Base-by-base conservation (phyloP, 1,284 basidiomycete genomes). In the Rhizopogon parksii region DNA sequence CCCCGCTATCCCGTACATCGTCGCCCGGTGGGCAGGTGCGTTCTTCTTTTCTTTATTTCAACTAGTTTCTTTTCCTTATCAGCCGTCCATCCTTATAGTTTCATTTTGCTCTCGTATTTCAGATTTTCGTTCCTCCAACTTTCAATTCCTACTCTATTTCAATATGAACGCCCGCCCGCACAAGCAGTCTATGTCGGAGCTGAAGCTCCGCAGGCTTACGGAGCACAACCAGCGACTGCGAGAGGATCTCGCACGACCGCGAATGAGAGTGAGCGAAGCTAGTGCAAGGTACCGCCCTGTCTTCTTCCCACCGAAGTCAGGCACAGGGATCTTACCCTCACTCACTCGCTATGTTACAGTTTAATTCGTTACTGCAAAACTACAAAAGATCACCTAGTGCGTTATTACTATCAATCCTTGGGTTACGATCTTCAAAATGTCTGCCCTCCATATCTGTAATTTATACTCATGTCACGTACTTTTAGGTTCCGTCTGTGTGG, bases 401-500 rank as follows among this genome's bases (percentile, higher is more conserved):
- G 79, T 68, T 21, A 15, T 24, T 37, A 17, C 8, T 21, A 3
- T 12, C 24, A 5, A 6, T 32, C 30, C 9, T 35, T 24, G n/a
- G 5, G 17, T 34, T 1, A 21, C 42, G 5, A n/a, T 19, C 4
- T 34, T 6, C 8, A n/a, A 4, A 25, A 4, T 24, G 15, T 15
- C 12, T 21, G 11, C 30, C 9, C 30, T 9, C 4, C 11, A 32
- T 32, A 32, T 9, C 30, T 54, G 21, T n/a, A 5, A 15, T 27
- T 30, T 24, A 15, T 21, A 12, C 43, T 58, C 49, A 57, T 48
- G 37, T 48, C 32, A 50, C 54, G 38, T 34, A 51, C 17, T 59
- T 60, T 17, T 64, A 90, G 88, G 80, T 91, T 40, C 91, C 92
- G 3, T 89, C 85, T 32, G 85, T 95, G 38, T 96, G 95, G 95